These are phyloP conservation scores for Calocybe indica DNA, from an alignment of 768 basidiomycete genomes.

Conservation along the genomic window DNA sequence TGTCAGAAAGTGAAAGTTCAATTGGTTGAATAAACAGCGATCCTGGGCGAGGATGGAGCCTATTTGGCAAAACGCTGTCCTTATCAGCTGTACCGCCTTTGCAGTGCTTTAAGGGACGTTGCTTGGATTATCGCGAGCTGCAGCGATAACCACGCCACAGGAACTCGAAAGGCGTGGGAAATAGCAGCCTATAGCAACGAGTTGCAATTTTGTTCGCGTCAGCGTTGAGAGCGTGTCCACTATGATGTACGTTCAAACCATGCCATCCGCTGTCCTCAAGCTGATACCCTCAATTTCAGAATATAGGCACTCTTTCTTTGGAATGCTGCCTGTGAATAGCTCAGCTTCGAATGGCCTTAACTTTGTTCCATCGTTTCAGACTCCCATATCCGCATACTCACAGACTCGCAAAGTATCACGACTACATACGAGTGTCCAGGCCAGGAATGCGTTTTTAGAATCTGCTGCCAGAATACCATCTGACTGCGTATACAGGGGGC, in stretches of 20 bases:
- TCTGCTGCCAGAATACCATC: background rate
- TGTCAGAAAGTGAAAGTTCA: too few relatives aligned
- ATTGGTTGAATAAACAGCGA: too few relatives aligned
- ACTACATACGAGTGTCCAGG: constrained; percentile 57
- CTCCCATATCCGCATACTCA: constrained; percentile 7
- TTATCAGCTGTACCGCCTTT: too few relatives aligned
- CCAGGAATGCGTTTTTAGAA: constrained; percentile 18
- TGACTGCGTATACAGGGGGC: constrained; percentile 39
- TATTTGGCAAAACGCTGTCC: too few relatives aligned
- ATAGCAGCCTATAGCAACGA: too few relatives aligned
- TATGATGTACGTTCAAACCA: background rate
- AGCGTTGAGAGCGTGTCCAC: background rate
- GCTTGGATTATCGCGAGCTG: too few relatives aligned
- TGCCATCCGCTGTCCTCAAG: background rate
- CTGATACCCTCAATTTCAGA: background rate
- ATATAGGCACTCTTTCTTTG: constrained; percentile 1
- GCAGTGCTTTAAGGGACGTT: too few relatives aligned
- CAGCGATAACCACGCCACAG: too few relatives aligned
- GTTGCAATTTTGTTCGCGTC: too few relatives aligned
- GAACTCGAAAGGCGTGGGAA: too few relatives aligned
- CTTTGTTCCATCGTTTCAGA: constrained; percentile 13
- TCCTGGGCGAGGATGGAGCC: too few relatives aligned
- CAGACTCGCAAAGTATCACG: constrained; percentile 46
- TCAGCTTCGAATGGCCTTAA: constrained; percentile 19
- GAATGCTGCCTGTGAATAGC: constrained; percentile 13